Percentiles rank a stretch among this genome's conserved stretches.
Evolutionary conservation across 164 flowering plant species (phyloP).

Genomic region (Hamamelis virginiana): DNA sequence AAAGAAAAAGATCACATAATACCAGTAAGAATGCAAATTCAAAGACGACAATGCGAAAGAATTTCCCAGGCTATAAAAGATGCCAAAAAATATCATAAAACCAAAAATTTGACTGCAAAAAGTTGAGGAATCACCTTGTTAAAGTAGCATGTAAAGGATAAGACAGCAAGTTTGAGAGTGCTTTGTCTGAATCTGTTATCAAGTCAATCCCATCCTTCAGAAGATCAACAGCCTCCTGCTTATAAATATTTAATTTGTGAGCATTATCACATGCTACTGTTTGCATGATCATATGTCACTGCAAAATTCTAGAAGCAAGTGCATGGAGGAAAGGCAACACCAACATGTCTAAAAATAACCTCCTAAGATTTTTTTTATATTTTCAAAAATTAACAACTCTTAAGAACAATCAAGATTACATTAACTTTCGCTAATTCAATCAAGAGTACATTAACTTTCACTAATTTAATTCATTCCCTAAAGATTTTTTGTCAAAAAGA

Average conservation of each 20-base stretch:
- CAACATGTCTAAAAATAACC: too few relatives aligned
- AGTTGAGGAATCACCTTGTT: conserved; percentile 45
- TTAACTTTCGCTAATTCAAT: too few relatives aligned
- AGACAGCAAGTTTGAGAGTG: conserved; percentile 67
- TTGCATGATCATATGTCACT: neutral
- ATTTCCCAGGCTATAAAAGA: too few relatives aligned
- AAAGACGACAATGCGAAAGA: too few relatives aligned
- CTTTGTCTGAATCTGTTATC: conserved; percentile 74
- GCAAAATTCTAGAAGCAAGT: too few relatives aligned
- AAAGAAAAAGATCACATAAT: neutral
- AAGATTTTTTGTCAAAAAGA: neutral
- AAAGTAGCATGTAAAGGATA: conserved; percentile 73
- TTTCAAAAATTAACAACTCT: too few relatives aligned
- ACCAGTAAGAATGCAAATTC: neutral
- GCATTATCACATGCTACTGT: neutral
- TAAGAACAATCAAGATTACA: too few relatives aligned
- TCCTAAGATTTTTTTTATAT: too few relatives aligned
- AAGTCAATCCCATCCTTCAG: conserved; percentile 89
- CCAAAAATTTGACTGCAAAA: neutral
- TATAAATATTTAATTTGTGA: conserved; percentile 4
- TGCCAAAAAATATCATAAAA: too few relatives aligned
- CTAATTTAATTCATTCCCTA: neutral
- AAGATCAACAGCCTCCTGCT: conserved; percentile 74
- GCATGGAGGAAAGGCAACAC: too few relatives aligned
- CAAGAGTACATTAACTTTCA: neutral